Evolutionary conservation across 371 early-diverging fungal species (phyloP), one percentile per base, ranked within the genome.

Genomic region (Circinella minor): DNA sequence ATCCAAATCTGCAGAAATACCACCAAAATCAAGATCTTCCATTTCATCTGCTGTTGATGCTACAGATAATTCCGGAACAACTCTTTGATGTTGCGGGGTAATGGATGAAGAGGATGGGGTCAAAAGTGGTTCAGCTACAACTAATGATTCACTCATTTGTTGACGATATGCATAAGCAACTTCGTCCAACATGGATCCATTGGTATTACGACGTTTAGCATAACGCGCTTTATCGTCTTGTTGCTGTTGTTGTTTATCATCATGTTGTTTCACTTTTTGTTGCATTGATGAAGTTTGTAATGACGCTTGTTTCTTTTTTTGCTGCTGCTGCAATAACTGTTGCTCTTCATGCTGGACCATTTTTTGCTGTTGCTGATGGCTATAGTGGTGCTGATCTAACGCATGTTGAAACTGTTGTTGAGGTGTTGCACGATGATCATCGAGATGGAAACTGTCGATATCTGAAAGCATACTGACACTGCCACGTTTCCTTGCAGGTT

Each of bases 391-490:
- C 27, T 27, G 27, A 27, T 27, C 27, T 27, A 27, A 27, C 27
- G 27, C 27, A 27, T 27, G 27, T 27, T 27, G 27, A 27, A 27
- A 15, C 5, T 51, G 51, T 5, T 51, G 17, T 14, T 43, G 46
- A 27, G 59, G 38, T 60, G 34, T n/a, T 11, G 27, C 18, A 17
- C 38, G 39, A 55, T 49, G 46, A 18, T 67, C 66, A 43, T 77
- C 77, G 3, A 78, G 64, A 62, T 73, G 72, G 60, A 77, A 74
- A 20, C 75, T 78, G 36, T 80, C 81, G 9, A 75, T 67, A 38
- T 81, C 77, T 4, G 83, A 83, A 13, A 83, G 49, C 81, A 83
- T 80, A 38, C 83, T 83, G 37, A 83, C 71, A 54, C 83, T 83
- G 17, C 81, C 81, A 9, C 83, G 76, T 61, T 83, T 83, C 51